Conservation (phyloP, 129 eudicot species). For the Centaurea solstitialis region DNA sequence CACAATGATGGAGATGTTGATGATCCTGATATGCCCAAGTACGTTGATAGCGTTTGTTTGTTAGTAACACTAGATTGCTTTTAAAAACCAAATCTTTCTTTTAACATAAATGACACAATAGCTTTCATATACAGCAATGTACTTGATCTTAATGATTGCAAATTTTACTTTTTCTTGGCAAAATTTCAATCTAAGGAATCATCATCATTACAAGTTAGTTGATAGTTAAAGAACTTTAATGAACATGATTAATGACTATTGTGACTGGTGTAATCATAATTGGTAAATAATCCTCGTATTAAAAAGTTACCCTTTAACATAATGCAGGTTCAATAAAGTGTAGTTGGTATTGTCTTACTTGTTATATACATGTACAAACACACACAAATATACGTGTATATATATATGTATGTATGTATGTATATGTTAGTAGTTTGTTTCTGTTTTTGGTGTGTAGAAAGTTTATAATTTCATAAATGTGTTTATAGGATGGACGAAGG, state of each 20-base stretch:
- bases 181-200: background rate
- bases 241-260: background rate
- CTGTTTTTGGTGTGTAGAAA: background rate
- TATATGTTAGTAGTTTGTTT: background rate
- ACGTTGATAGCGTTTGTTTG: constrained; percentile 26
- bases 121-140: background rate
- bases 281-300: background rate
- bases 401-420: background rate
- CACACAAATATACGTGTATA: background rate
- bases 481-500: constrained; percentile 91
- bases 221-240: background rate
- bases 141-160: background rate
- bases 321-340: background rate
- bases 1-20: constrained; percentile 61
- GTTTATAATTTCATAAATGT: background rate
- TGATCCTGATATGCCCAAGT: constrained; percentile 96
- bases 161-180: background rate
- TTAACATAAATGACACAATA: background rate
- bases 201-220: background rate
- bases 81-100: background rate
- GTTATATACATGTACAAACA: background rate
- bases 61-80: constrained; percentile 1
- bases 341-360: background rate
- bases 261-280: background rate
- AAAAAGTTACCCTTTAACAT: background rate